Percentiles rank a stretch among this genome's conserved stretches.
Evolutionary conservation across 192 early-diverging fungal species (phyloP).

Genomic region (Tieghemiomyces parasiticus): DNA sequence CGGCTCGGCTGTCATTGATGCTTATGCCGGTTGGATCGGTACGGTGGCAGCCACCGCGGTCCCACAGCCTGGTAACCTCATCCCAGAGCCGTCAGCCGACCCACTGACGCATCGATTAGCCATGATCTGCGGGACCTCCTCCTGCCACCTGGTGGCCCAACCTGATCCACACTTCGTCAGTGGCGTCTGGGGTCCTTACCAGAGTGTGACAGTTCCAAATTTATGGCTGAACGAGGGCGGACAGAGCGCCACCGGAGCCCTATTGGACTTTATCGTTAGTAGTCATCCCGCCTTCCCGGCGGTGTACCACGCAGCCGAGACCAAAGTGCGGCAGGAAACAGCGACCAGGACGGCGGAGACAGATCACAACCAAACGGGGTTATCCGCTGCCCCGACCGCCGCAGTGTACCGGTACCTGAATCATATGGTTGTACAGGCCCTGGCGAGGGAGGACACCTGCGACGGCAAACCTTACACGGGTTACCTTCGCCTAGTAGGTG

Average conservation of each 20-base stretch:
- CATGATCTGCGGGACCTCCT: slow-evolving; percentile 57
- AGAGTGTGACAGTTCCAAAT: slow-evolving; percentile 33
- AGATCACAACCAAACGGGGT: too few relatives aligned
- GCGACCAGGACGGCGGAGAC: too few relatives aligned
- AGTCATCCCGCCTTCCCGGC: slow-evolving; percentile 34
- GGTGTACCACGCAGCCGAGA: slow-evolving; percentile 16
- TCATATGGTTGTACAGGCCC: too few relatives aligned
- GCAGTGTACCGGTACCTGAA: too few relatives aligned
- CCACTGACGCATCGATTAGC: slow-evolving; percentile 24
- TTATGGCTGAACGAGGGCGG: slow-evolving; percentile 53
- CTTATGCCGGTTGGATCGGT: slow-evolving; percentile 52
- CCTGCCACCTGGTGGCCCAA: slow-evolving; percentile 49
- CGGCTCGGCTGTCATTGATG: slow-evolving; percentile 54
- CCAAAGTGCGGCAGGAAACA: too few relatives aligned
- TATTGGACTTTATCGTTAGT: slow-evolving; percentile 41
- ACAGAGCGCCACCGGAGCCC: slow-evolving; percentile 52
- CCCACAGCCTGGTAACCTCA: too few relatives aligned
- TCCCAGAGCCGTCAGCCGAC: too few relatives aligned
- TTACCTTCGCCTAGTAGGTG: slow-evolving; percentile 18
- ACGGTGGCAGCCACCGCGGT: slow-evolving; percentile 24
- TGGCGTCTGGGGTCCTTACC: slow-evolving; percentile 50
- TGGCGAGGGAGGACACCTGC: too few relatives aligned
- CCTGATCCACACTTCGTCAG: slow-evolving; percentile 34
- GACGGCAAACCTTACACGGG: slow-evolving; percentile 9
- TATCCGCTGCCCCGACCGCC: too few relatives aligned